Conservation (phyloP, 345 rosid genomes). For the Balakata baccata region DNA sequence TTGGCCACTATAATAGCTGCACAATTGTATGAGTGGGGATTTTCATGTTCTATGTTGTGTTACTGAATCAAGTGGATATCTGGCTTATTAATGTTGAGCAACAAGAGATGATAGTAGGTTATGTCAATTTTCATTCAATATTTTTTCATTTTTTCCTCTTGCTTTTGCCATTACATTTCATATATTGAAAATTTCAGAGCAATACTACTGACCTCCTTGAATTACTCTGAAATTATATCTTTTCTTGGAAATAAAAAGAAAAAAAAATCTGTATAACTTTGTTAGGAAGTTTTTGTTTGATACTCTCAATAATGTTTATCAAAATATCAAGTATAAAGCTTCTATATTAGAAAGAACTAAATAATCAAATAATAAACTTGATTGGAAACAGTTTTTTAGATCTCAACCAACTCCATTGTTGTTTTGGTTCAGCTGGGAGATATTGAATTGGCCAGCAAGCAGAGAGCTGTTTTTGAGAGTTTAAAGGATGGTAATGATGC, state of each 20-base stretch:
- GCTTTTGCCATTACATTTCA: not conserved
- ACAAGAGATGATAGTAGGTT: too few relatives aligned
- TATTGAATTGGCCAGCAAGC: constrained; percentile 92
- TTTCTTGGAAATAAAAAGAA: too few relatives aligned
- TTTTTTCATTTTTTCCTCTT: not conserved
- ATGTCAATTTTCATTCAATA: too few relatives aligned
- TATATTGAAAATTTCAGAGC: not conserved
- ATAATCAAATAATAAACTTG: not conserved
- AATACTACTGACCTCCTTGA: not conserved
- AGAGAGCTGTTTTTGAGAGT: constrained; percentile 90
- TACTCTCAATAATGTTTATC: not conserved
- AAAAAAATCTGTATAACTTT: not conserved
- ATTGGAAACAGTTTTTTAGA: not conserved
- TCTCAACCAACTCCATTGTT: not conserved
- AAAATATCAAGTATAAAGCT: not conserved
- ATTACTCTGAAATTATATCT: not conserved
- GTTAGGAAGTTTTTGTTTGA: not conserved
- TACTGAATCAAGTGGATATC: not conserved
- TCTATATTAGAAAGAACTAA: not conserved
- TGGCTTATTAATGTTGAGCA: too few relatives aligned
- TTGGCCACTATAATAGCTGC: not conserved
- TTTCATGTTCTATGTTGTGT: not conserved
- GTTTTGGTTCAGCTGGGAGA: constrained; percentile 67
- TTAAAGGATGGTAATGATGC: constrained; percentile 76
- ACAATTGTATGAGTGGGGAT: not conserved